Evolutionary conservation across 352 stramenopile species (phyloP), one percentile per base, ranked within the genome.

Genomic region (Globisporangium recalcitrans): DNA sequence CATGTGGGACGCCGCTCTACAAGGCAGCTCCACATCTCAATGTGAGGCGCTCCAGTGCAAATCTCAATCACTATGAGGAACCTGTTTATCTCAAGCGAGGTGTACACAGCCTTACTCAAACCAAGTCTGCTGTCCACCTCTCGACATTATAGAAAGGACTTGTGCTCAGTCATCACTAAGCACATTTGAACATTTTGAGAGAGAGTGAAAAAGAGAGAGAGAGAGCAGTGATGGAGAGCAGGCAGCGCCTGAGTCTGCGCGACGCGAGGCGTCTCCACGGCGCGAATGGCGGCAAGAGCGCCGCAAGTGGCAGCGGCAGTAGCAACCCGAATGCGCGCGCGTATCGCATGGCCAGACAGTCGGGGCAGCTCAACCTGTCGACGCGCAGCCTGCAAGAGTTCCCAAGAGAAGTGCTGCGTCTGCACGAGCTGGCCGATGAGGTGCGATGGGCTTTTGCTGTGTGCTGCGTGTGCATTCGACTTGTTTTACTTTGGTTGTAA

Each of bases 291-390:
- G 42, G 3, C 21, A 55, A 46, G 13, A 31, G 36, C 40, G 48
- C 56, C 49, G 38, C 40, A 34, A 44, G 60, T 29, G 66, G 22
- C 38, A 64, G n/a, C 62, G 49, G 38, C 52, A 55, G 63, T 58
- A 68, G 29, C 46, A 63, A 64, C 62, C 42, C 63, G 36, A 8
- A 74, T 29, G 58, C 69, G 48, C 73, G 75, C 27, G 77, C 70
- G 5, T 70, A 85, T 51, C 74, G 78, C n/a, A 61, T 83, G 36
- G 83, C 84, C 24, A 72, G 84, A 34, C 72, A 88, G 58, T 74
- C 67, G 1, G 84, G 84, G 11, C 69, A 63, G 22, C 59, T 93
- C 31, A 93, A 93, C 58, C 56, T 88, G 53, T 89, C 81, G 22
- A 81, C 76, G 6, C 73, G 80, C 19, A 69, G 73, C 22, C 65